A percentile compares a stretch with the other conserved stretches of the same genome.
Conservation (phyloP, 2,329 filamentous ascomycete species). For the Colletotrichum navitas region DNA sequence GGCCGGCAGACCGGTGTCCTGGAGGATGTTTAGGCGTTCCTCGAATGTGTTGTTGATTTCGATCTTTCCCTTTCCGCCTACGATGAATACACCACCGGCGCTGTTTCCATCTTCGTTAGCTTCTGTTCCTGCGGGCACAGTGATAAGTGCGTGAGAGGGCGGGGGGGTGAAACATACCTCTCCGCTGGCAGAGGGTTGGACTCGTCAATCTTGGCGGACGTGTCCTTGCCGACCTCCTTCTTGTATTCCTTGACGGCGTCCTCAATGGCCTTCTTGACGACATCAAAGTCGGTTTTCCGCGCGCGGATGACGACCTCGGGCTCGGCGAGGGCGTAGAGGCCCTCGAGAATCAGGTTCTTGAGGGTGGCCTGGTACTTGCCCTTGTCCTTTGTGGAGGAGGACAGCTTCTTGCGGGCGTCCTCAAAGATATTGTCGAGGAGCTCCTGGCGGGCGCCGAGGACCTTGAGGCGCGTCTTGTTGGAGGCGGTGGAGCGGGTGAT, state of each 20-base stretch:
- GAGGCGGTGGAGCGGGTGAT: conserved; percentile 96
- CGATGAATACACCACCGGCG: conserved; percentile 83
- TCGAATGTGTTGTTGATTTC: conserved; percentile 99
- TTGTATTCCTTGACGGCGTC: conserved; percentile 87
- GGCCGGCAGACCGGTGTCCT: conserved; percentile 85
- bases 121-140: not conserved
- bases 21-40: conserved; percentile 86
- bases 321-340: conserved; percentile 89
- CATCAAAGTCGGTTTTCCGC: conserved; percentile 81
- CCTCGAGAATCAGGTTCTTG: conserved; percentile 88
- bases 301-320: conserved; percentile 79
- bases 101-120: conserved; percentile 59
- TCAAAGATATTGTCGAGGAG: conserved; percentile 93
- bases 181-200: conserved; percentile 82
- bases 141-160: not conserved
- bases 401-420: conserved; percentile 78
- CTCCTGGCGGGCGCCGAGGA: conserved; percentile 89
- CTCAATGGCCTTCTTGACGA: conserved; percentile 82
- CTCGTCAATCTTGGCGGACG: conserved; percentile 81
- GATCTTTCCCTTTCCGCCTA: conserved; percentile 91
- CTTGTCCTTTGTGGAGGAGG: conserved; percentile 74
- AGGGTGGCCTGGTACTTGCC: conserved; percentile 81
- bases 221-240: conserved; percentile 78
- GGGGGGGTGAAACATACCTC: conserved; percentile 72
- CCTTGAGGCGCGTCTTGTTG: conserved; percentile 94